Evolutionary conservation across 2,329 filamentous ascomycete genomes (phyloP).

Genomic region (Arthrinium phaeospermum): DNA sequence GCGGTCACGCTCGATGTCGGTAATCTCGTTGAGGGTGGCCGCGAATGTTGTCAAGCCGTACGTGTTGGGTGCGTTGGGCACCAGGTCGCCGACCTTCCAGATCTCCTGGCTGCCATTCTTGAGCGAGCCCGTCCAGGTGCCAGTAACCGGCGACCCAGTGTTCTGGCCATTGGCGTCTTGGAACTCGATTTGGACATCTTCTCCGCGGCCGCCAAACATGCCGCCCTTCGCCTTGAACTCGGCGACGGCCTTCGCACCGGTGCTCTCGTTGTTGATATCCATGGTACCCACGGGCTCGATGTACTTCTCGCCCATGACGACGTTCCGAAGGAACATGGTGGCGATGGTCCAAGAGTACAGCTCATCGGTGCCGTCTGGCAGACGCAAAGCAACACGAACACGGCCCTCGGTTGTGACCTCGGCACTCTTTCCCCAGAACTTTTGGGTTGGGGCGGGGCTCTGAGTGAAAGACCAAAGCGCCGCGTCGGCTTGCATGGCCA

Average conservation of each 20-base stretch:
- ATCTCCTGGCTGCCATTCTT: slow-evolving; percentile 68
- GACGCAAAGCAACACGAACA: slow-evolving; percentile 74
- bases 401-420: slow-evolving; percentile 94
- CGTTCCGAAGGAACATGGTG: slow-evolving; percentile 90
- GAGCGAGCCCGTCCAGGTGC: slow-evolving; percentile 84
- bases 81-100: slow-evolving; percentile 80
- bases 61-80: slow-evolving; percentile 77
- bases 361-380: slow-evolving; percentile 73
- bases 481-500: slow-evolving; percentile 92
- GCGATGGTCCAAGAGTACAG: slow-evolving; percentile 88
- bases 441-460: slow-evolving; percentile 70
- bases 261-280: slow-evolving; percentile 83
- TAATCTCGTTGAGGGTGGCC: slow-evolving; percentile 86
- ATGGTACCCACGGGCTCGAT: slow-evolving; percentile 93
- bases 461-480: slow-evolving; percentile 86
- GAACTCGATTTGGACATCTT: slow-evolving; percentile 83
- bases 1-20: slow-evolving; percentile 73
- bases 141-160: slow-evolving; percentile 71
- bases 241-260: slow-evolving; percentile 80
- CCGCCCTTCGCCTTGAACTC: slow-evolving; percentile 95
- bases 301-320: slow-evolving; percentile 98
- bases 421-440: slow-evolving; percentile 58
- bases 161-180: slow-evolving; percentile 70
- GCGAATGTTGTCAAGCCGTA: slow-evolving; percentile 92
- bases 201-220: slow-evolving; percentile 94